Evolutionary conservation across 768 basidiomycete species (phyloP).

Genomic region (Mrakia hoshinonis): DNA sequence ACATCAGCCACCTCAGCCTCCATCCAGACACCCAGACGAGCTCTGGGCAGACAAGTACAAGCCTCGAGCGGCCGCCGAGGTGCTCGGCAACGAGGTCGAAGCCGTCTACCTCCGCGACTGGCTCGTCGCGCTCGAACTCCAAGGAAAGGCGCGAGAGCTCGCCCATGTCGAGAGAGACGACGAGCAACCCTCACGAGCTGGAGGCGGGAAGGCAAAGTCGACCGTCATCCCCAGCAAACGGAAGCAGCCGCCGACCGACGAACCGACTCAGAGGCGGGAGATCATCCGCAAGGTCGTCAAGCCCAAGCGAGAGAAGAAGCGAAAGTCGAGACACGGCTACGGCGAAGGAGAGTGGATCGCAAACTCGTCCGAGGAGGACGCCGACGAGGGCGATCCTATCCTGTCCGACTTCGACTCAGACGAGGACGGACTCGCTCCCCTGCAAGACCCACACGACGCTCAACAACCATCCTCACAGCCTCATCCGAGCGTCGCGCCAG

Average conservation of each 20-base stretch:
- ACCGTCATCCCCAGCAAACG: neutral
- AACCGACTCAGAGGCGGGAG: conserved; percentile 21
- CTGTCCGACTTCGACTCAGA: conserved; percentile 19
- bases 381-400: conserved; percentile 37
- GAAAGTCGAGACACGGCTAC: neutral
- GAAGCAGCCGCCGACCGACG: conserved; percentile 1
- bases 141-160: conserved; percentile 17
- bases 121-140: conserved; percentile 37
- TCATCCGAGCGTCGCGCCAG: neutral
- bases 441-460: neutral
- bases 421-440: conserved; percentile 29
- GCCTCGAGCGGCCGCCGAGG: conserved; percentile 34
- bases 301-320: conserved; percentile 25
- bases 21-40: conserved; percentile 33
- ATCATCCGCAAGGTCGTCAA: conserved; percentile 37
- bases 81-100: conserved; percentile 39
- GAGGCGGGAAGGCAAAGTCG: no score
- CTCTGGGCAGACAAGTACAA: conserved; percentile 39
- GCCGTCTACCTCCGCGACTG: conserved; percentile 39
- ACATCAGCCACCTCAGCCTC: conserved; percentile 7
- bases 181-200: no score
- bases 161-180: neutral
- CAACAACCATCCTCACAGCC: neutral
- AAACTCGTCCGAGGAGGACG: conserved; percentile 15
- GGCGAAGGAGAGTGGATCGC: conserved; percentile 40